Evolutionary conservation across 805 yeast species (phyloP).

Genomic region (Pichia nakasei): DNA sequence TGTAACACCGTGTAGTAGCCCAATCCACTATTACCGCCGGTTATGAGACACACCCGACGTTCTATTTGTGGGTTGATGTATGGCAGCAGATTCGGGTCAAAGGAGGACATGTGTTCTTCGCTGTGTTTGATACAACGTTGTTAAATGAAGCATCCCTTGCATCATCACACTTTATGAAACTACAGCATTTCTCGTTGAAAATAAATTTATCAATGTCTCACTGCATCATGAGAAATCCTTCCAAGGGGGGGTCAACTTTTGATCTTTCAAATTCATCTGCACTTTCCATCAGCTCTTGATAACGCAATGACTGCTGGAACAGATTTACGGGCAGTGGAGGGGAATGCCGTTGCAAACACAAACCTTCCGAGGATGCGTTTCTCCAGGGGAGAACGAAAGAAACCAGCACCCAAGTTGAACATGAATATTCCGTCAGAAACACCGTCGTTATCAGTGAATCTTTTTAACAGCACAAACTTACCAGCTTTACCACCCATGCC

Average conservation of each 20-base stretch:
- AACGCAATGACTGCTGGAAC: too few species aligned
- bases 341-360: not conserved
- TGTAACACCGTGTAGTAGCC: slow-evolving; percentile 74
- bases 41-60: slow-evolving; percentile 59
- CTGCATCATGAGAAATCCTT: too few species aligned
- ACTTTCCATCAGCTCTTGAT: too few species aligned
- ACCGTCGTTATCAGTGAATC: not conserved
- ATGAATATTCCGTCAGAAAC: slow-evolving; percentile 6
- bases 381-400: slow-evolving; percentile 6
- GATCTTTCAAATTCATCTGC: too few species aligned
- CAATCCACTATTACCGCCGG: slow-evolving; percentile 77
- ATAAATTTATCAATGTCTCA: too few species aligned
- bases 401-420: slow-evolving; percentile 9
- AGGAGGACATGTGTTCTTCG: slow-evolving; percentile 9
- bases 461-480: not conserved
- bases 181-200: too few species aligned
- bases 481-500: slow-evolving; percentile 5
- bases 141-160: not conserved
- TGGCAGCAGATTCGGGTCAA: slow-evolving; percentile 45
- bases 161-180: not conserved
- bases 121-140: too few species aligned
- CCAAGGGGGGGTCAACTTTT: too few species aligned
- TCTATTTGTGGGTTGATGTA: slow-evolving; percentile 47
- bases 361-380: slow-evolving; percentile 6
- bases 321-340: not conserved